These are phyloP conservation scores for Citrullus colocynthis DNA, from an alignment of 306 rosid species.

Conservation along the genomic window DNA sequence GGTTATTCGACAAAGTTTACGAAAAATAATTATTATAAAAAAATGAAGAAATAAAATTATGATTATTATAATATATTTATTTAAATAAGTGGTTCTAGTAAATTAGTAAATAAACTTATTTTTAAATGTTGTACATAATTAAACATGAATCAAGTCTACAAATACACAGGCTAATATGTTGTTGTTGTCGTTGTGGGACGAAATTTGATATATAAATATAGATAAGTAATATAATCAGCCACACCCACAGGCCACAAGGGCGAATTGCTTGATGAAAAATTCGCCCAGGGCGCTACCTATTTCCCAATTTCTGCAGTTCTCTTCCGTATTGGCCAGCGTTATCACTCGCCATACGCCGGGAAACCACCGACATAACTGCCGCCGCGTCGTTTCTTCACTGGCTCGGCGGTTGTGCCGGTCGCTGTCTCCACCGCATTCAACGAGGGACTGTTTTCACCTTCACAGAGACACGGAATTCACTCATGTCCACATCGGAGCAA, in stretches of 20 bases:
- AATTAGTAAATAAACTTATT: no score
- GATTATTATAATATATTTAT: no score
- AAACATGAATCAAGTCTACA: no score
- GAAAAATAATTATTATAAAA: no score
- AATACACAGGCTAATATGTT: no score
- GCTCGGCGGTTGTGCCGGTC: neutral
- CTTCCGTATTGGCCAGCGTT: neutral
- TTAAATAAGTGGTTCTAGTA: no score
- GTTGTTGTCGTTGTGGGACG: no score
- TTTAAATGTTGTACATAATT: no score
- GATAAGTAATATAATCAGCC: neutral
- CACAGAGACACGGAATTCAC: neutral
- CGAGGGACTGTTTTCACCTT: neutral
- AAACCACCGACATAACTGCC: neutral
- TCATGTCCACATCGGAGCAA: slow-evolving; percentile 70
- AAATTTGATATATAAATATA: neutral
- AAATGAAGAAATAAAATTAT: no score
- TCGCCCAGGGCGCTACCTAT: neutral
- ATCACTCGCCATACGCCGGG: neutral
- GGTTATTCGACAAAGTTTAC: no score
- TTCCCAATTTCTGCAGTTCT: neutral
- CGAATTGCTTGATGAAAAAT: neutral
- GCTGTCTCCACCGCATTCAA: neutral
- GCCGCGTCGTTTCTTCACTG: neutral
- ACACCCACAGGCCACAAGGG: neutral